These are phyloP conservation scores for Hypoxylon cercidicola DNA, from an alignment of 495 filamentous ascomycete species.

Conservation along the genomic window DNA sequence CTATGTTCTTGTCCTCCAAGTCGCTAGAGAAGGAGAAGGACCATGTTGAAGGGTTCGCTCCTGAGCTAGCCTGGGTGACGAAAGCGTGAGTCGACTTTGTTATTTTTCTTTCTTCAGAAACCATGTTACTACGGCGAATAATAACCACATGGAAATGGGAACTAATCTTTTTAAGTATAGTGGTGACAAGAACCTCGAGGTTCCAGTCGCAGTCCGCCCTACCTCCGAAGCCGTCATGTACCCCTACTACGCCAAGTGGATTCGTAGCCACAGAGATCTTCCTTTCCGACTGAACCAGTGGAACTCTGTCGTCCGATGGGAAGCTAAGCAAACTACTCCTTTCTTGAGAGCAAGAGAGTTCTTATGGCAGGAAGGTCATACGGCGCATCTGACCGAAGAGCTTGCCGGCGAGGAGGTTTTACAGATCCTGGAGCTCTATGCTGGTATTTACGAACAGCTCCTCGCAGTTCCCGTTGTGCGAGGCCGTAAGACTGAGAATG, in stretches of 20 bases:
- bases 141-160: background rate
- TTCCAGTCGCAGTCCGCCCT: slow-evolving; percentile 93
- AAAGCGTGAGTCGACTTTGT: slow-evolving; percentile 75
- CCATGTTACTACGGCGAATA: too few species aligned
- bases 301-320: slow-evolving; percentile 98
- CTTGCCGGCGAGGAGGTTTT: slow-evolving; percentile 84
- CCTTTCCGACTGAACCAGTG: slow-evolving; percentile 95
- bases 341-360: slow-evolving; percentile 95
- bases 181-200: slow-evolving; percentile 89
- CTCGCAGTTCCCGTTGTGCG: slow-evolving; percentile 94
- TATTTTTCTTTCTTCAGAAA: background rate
- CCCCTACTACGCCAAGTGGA: slow-evolving; percentile 96
- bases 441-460: slow-evolving; percentile 88
- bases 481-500: slow-evolving; percentile 90
- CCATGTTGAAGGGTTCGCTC: slow-evolving; percentile 96
- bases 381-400: slow-evolving; percentile 85
- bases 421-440: slow-evolving; percentile 93
- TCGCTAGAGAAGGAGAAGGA: slow-evolving; percentile 94
- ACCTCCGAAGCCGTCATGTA: slow-evolving; percentile 93
- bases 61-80: slow-evolving; percentile 98
- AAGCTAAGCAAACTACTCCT: slow-evolving; percentile 96
- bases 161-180: slow-evolving; percentile 50
- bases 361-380: slow-evolving; percentile 98
- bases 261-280: slow-evolving; percentile 91
- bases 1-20: slow-evolving; percentile 90